Evolutionary conservation across 805 yeast genomes (phyloP).

Genomic region (Phaffomyces antillensis): DNA sequence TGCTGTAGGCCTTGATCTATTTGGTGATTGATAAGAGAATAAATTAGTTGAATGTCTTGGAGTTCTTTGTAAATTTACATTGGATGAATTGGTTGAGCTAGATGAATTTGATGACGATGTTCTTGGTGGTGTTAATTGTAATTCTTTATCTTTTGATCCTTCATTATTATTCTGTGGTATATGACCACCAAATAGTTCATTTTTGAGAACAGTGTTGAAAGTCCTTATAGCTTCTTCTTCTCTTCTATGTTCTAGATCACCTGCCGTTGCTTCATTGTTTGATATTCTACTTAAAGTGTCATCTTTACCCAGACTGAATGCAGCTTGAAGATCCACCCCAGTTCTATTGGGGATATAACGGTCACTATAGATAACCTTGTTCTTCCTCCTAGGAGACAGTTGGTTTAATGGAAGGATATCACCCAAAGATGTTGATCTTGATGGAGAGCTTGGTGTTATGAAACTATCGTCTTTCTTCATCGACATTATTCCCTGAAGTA

Average conservation of each 20-base stretch:
- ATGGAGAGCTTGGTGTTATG: conserved; percentile 23
- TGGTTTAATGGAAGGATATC: conserved; percentile 8
- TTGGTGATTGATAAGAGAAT: conserved; percentile 70
- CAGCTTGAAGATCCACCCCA: conserved; percentile 84
- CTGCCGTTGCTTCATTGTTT: conserved; percentile 18
- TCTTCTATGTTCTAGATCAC: conserved; percentile 57
- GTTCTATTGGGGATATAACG: conserved; percentile 83
- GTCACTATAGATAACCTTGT: conserved; percentile 61
- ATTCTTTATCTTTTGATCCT: conserved; percentile 22
- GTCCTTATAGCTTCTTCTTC: conserved; percentile 83
- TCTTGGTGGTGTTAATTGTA: conserved; percentile 27
- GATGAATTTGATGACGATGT: conserved; percentile 19
- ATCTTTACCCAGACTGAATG: conserved; percentile 28
- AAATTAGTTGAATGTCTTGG: conserved; percentile 44
- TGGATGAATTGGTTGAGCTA: conserved; percentile 4
- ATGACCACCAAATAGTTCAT: conserved; percentile 87
- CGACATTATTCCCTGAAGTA: conserved; percentile 8
- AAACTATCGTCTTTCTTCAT: conserved; percentile 15
- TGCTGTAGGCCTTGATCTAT: conserved; percentile 49
- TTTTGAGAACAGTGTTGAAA: conserved; percentile 76
- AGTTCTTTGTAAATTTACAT: conserved; percentile 24
- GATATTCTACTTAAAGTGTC: conserved; percentile 15
- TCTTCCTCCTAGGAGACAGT: conserved; percentile 29
- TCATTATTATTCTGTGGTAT: conserved; percentile 42
- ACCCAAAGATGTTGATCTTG: conserved; percentile 25